Evolutionary conservation across 2,329 filamentous ascomycete species (phyloP).

Genomic region (Fusarium veterinarium): DNA sequence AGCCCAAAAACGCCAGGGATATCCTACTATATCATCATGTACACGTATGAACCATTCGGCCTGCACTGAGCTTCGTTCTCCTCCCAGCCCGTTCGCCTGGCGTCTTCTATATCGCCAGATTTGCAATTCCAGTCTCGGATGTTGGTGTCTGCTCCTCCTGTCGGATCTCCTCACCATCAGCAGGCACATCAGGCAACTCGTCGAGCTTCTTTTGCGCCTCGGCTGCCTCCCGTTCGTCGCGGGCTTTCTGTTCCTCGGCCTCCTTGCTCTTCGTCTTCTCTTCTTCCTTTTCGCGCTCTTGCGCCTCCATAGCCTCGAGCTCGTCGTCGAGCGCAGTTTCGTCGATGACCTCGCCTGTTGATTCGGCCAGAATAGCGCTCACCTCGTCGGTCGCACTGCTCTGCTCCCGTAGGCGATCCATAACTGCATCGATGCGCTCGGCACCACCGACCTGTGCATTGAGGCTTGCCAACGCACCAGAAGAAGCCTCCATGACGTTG

Average conservation of each 20-base stretch:
- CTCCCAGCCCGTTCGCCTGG: conserved; percentile 43
- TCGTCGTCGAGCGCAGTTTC: conserved; percentile 90
- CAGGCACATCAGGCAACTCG: conserved; percentile 57
- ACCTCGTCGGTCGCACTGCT: conserved; percentile 88
- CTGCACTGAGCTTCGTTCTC: conserved; percentile 27
- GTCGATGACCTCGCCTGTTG: conserved; percentile 68
- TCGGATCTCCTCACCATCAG: conserved; percentile 50
- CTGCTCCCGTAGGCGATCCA: conserved; percentile 81
- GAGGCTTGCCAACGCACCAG: conserved; percentile 76
- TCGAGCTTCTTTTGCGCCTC: conserved; percentile 66
- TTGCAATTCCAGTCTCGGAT: conserved; percentile 53
- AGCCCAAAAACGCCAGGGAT: conserved; percentile 32
- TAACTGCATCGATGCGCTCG: conserved; percentile 79
- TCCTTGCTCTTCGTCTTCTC: conserved; percentile 59
- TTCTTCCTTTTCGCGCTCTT: conserved; percentile 65
- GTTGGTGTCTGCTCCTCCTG: conserved; percentile 48
- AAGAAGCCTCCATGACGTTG: conserved; percentile 82
- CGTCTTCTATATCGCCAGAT: conserved; percentile 45
- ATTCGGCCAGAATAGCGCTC: conserved; percentile 77
- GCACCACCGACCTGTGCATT: conserved; percentile 82
- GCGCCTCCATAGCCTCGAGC: conserved; percentile 77
- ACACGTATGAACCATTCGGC: conserved; percentile 22
- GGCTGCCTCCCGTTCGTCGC: conserved; percentile 57
- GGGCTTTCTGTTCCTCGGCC: conserved; percentile 54
- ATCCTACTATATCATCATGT: conserved; percentile 34